Evolutionary conservation across 192 early-diverging fungal genomes (phyloP).

Genomic region (Lobosporangium transversale): DNA sequence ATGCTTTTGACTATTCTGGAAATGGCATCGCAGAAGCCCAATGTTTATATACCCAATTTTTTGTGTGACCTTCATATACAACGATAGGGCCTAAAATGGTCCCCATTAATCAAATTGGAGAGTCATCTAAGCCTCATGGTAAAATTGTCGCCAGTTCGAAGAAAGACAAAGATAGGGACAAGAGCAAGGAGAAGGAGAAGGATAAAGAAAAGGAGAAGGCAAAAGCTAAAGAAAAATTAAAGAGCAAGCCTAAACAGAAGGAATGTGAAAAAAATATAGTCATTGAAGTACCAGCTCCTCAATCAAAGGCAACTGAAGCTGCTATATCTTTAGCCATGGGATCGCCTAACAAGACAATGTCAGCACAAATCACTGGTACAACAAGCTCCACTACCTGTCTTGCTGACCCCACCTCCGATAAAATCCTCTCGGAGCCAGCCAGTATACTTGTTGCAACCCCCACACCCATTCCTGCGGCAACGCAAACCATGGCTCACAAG

Average conservation of each 20-base stretch:
- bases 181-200: constrained; percentile 10
- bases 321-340: background rate
- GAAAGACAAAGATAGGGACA: constrained; percentile 17
- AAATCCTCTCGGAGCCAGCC: background rate
- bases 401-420: background rate
- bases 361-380: background rate
- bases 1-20: too few relatives aligned
- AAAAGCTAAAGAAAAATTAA: background rate
- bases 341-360: background rate
- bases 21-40: too few relatives aligned
- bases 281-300: background rate
- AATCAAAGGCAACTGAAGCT: background rate
- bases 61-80: too few relatives aligned
- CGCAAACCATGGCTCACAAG: constrained; percentile 12
- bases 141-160: background rate
- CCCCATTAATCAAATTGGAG: constrained; percentile 38
- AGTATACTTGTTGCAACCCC: background rate
- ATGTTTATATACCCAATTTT: too few relatives aligned
- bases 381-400: background rate
- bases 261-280: too few relatives aligned
- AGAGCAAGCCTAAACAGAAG: background rate
- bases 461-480: background rate
- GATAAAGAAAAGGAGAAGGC: constrained; percentile 5
- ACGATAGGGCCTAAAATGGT: constrained; percentile 24
- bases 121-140: background rate